Percentiles rank a stretch among this genome's conserved stretches.
Evolutionary conservation across 768 basidiomycete species (phyloP).

Genomic region (Hortiboletus campestris): DNA sequence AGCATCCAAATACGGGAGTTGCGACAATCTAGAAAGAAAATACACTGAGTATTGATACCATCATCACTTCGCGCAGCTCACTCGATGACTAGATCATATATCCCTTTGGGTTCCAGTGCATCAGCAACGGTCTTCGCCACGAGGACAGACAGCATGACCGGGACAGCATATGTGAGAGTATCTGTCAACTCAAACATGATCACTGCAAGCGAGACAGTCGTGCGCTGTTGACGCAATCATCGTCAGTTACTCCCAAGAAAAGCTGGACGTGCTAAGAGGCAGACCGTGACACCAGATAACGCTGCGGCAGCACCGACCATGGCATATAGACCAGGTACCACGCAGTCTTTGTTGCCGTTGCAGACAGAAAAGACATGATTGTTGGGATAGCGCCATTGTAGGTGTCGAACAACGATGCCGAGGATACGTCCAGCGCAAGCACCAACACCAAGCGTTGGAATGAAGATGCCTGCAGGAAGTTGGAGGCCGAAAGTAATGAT

Average conservation of each 20-base stretch:
- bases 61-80: conserved; percentile 22
- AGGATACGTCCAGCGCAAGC: conserved; percentile 89
- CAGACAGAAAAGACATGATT: conserved; percentile 65
- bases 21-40: conserved; percentile 50
- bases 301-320: conserved; percentile 96
- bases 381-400: conserved; percentile 62
- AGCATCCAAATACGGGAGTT: conserved; percentile 89
- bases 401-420: conserved; percentile 77
- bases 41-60: neutral
- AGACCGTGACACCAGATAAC: conserved; percentile 90
- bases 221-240: conserved; percentile 47
- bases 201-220: conserved; percentile 91
- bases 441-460: conserved; percentile 92
- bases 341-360: conserved; percentile 62
- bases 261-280: neutral
- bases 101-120: conserved; percentile 68
- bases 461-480: conserved; percentile 92
- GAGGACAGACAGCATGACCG: conserved; percentile 84
- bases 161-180: conserved; percentile 87
- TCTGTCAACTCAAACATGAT: conserved; percentile 96
- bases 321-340: conserved; percentile 89
- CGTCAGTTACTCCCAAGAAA: conserved; percentile 3
- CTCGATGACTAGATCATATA: conserved; percentile 96
- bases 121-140: conserved; percentile 45
- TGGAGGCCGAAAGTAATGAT: conserved; percentile 93